These are phyloP conservation scores for Fonsecaea pugnacius DNA, from an alignment of 2,329 filamentous ascomycete genomes.

Conservation along the genomic window DNA sequence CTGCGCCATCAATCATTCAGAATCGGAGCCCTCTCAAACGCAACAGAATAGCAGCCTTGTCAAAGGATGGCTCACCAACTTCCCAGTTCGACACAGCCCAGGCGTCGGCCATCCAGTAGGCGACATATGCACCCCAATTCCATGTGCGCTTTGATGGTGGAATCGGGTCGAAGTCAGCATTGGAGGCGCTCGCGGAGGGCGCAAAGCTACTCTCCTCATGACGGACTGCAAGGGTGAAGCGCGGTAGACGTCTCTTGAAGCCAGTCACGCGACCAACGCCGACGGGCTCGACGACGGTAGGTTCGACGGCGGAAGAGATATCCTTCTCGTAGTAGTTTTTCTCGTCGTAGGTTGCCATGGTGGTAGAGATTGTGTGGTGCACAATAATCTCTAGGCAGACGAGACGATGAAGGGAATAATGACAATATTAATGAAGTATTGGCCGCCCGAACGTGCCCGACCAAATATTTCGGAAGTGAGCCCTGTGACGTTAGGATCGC, in stretches of 20 bases:
- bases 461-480: not conserved
- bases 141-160: slow-evolving; percentile 49
- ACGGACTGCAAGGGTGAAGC: slow-evolving; percentile 32
- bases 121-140: slow-evolving; percentile 48
- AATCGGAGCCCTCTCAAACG: slow-evolving; percentile 6
- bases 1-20: slow-evolving; percentile 22
- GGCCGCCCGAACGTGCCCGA: not conserved
- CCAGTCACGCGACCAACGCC: slow-evolving; percentile 23
- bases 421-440: not conserved
- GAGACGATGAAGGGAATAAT: not conserved
- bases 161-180: slow-evolving; percentile 42
- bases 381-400: slow-evolving; percentile 27
- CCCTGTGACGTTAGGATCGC: not conserved
- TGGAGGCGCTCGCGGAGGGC: slow-evolving; percentile 29
- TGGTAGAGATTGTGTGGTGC: not conserved
- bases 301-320: slow-evolving; percentile 21
- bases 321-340: slow-evolving; percentile 28
- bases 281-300: slow-evolving; percentile 21
- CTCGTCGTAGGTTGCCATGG: slow-evolving; percentile 26
- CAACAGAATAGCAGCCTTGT: slow-evolving; percentile 5
- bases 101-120: slow-evolving; percentile 51
- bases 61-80: slow-evolving; percentile 27
- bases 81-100: slow-evolving; percentile 36
- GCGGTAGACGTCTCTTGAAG: slow-evolving; percentile 24
- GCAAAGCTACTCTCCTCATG: slow-evolving; percentile 36